Conservation (phyloP, 257 asterid species). For the Solanum lignicaule region DNA sequence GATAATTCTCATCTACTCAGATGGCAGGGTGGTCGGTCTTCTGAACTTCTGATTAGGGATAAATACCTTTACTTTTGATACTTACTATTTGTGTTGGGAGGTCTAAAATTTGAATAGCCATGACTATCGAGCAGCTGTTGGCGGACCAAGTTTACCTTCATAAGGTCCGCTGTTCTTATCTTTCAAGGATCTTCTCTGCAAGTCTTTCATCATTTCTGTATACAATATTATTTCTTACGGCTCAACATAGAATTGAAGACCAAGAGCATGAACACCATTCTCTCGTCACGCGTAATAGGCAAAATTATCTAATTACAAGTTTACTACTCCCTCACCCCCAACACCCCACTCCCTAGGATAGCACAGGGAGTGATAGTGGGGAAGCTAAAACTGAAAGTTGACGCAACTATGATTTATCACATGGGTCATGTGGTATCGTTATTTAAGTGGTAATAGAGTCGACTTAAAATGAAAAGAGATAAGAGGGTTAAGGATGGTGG, state of each 20-base stretch:
- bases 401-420: neutral
- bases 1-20: neutral
- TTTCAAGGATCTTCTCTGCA: neutral
- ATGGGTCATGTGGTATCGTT: neutral
- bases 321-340: neutral
- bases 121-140: neutral
- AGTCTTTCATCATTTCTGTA: too few relatives aligned
- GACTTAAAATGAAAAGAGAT: neutral
- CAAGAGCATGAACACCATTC: neutral
- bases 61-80: neutral
- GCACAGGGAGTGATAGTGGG: neutral
- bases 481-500: neutral
- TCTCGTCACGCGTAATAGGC: neutral
- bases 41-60: neutral
- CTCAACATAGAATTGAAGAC: neutral
- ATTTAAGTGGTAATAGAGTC: neutral
- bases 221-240: neutral
- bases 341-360: neutral
- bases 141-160: neutral
- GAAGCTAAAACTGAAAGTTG: neutral
- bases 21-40: neutral
- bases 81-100: neutral
- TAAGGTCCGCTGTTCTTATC: neutral
- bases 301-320: neutral
- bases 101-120: neutral